These are phyloP conservation scores for Chlorella ohadii DNA, from an alignment of 139 green algal species.

Conservation along the genomic window DNA sequence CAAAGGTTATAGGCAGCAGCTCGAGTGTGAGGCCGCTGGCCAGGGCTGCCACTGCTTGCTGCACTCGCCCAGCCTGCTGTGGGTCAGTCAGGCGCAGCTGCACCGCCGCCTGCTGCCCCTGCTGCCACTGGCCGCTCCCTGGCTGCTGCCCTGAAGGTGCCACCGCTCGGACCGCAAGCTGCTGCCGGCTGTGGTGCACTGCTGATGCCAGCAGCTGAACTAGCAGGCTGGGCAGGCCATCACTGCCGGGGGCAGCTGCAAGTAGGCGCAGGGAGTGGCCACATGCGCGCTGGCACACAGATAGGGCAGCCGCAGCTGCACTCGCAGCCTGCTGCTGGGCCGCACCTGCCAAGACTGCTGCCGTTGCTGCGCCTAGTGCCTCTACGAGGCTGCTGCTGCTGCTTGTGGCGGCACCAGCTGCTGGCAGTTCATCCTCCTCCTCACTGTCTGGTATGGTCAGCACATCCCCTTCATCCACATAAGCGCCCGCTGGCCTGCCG, in stretches of 20 bases:
- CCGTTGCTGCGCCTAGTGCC: background rate
- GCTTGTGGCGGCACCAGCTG: background rate
- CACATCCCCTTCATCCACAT: background rate
- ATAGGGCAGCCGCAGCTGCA: background rate
- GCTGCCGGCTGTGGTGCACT: background rate
- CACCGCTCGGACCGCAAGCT: background rate
- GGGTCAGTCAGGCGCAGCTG: background rate
- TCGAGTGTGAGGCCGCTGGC: background rate
- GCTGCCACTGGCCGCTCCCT: background rate
- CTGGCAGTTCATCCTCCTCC: background rate
- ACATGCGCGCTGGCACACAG: background rate
- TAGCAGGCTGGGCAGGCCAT: background rate
- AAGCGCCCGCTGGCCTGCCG: background rate
- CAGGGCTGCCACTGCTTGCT: background rate
- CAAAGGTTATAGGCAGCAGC: background rate
- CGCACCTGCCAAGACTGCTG: background rate
- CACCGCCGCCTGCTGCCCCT: background rate
- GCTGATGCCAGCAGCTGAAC: background rate
- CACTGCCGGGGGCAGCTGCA: background rate
- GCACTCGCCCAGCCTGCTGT: background rate
- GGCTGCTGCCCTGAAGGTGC: background rate
- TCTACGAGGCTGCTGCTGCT: background rate
- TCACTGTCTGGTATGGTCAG: background rate
- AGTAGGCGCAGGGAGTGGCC: constrained; percentile 9
- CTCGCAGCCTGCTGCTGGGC: background rate